phyloP scores from a whole-genome alignment of 1,284 basidiomycete species.

The Ceratobasidium sp. region DNA sequence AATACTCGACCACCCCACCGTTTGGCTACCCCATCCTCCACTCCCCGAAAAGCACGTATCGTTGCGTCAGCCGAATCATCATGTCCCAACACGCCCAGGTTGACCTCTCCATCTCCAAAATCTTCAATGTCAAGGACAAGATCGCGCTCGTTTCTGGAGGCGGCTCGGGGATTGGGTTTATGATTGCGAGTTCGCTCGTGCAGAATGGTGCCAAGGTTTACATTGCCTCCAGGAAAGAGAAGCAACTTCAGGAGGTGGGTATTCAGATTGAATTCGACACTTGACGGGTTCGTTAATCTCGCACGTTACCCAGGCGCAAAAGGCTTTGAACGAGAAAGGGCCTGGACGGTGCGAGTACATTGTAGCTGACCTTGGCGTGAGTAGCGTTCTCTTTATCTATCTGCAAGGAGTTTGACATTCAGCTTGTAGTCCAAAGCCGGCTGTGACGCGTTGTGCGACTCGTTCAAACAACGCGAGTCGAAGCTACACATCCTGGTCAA shows the following conservation, averaged over 20 bases:
- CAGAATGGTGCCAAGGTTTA: constrained; percentile 85
- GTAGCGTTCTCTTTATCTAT: constrained; percentile 44
- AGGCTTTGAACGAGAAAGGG: constrained; percentile 62
- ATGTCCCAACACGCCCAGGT: constrained; percentile 41
- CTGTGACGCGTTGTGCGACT: constrained; percentile 73
- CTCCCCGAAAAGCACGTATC: not conserved
- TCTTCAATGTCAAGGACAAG: constrained; percentile 79
- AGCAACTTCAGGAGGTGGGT: constrained; percentile 74
- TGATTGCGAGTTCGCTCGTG: constrained; percentile 81
- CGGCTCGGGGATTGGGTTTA: constrained; percentile 76
- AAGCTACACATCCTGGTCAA: constrained; percentile 82
- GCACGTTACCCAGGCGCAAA: not conserved
- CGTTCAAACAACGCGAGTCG: constrained; percentile 70
- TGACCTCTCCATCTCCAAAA: constrained; percentile 63
- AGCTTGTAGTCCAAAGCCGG: constrained; percentile 71
- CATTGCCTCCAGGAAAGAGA: constrained; percentile 83
- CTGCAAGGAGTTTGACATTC: constrained; percentile 5
- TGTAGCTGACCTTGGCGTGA: constrained; percentile 72
- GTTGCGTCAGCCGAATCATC: too few relatives aligned
- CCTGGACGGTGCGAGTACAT: constrained; percentile 72
- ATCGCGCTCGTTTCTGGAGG: constrained; percentile 77
- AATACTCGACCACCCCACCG: not conserved
- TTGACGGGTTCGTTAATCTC: constrained; percentile 43
- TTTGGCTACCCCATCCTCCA: not conserved
- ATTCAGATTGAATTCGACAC: constrained; percentile 33